Evolutionary conservation across 2,329 filamentous ascomycete genomes (phyloP).

Genomic region (Alternaria sp.): DNA sequence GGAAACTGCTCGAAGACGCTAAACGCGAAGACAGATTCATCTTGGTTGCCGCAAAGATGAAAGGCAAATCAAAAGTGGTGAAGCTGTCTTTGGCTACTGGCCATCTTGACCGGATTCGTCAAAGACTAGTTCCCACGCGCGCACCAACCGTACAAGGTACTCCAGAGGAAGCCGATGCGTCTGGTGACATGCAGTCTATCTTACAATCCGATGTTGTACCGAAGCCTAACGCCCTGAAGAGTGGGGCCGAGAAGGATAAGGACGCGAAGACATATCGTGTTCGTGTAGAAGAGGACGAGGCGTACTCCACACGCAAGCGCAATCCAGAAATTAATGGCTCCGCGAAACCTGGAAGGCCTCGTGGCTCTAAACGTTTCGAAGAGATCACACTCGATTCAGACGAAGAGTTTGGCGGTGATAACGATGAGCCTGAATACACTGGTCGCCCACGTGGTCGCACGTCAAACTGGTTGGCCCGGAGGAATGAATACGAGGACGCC

Average conservation of each 20-base stretch:
- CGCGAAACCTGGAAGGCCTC: constrained; percentile 33
- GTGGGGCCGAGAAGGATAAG: constrained; percentile 39
- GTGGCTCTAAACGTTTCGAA: constrained; percentile 49
- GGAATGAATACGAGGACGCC: constrained; percentile 53
- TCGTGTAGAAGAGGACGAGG: constrained; percentile 53
- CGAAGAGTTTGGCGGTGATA: constrained; percentile 48
- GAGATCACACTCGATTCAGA: constrained; percentile 58
- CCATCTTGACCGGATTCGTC: constrained; percentile 48
- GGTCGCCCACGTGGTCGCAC: constrained; percentile 34
- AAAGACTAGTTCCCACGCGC: constrained; percentile 42
- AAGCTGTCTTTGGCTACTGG: constrained; percentile 49
- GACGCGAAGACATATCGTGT: constrained; percentile 45
- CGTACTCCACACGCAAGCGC: constrained; percentile 46
- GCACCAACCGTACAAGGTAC: constrained; percentile 20
- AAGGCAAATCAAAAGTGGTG: constrained; percentile 55
- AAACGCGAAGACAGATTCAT: constrained; percentile 56
- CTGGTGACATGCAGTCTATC: constrained; percentile 37
- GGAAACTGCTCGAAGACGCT: constrained; percentile 52
- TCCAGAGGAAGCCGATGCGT: constrained; percentile 35
- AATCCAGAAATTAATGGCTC: constrained; percentile 34
- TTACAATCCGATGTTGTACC: constrained; percentile 49
- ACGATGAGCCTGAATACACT: constrained; percentile 22
- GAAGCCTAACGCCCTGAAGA: constrained; percentile 20
- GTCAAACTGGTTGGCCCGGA: constrained; percentile 54
- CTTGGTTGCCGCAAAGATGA: constrained; percentile 56